phyloP scores from a whole-genome alignment of 208 protist genomes.

The Kentomonas sorsogonicus region DNA sequence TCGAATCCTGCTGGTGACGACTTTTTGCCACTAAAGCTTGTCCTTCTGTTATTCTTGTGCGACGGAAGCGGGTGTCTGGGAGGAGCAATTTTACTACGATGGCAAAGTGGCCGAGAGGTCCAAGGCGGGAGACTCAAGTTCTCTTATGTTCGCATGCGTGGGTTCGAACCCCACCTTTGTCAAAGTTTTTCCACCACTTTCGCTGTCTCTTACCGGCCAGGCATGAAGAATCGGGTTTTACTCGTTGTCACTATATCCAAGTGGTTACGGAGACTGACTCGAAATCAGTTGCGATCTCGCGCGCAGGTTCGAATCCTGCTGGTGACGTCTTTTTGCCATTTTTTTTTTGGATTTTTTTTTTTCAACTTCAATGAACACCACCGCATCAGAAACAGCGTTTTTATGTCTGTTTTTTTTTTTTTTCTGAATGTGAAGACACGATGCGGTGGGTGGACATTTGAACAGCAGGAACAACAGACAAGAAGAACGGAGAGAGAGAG shows the following conservation, averaged over 20 bases:
- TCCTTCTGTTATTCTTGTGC: too few species aligned
- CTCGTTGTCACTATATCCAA: conserved; percentile 70
- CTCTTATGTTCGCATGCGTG: conserved; percentile 82
- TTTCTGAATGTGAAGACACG: background rate
- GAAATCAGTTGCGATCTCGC: conserved; percentile 90
- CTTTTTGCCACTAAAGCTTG: too few species aligned
- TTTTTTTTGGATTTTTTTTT: background rate
- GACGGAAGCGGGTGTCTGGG: too few species aligned
- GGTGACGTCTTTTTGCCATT: conserved; percentile 29
- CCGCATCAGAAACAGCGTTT: background rate
- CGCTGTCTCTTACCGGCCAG: too few species aligned
- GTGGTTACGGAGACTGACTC: conserved; percentile 89
- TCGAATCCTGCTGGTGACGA: conserved; percentile 82
- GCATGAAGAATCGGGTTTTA: too few species aligned
- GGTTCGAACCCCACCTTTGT: conserved; percentile 82
- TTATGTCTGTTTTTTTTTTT: conserved; percentile 8
- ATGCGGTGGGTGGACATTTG: too few species aligned
- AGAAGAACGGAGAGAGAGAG: too few species aligned
- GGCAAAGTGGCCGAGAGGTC: conserved; percentile 81
- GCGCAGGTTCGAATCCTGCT: conserved; percentile 88
- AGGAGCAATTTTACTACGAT: background rate
- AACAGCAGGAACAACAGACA: too few species aligned
- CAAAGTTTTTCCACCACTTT: conserved; percentile 36
- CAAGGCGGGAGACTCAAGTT: conserved; percentile 85
- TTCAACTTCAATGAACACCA: background rate